phyloP scores from a whole-genome alignment of 306 rosid species.

The Pyrus bretschneideri region DNA sequence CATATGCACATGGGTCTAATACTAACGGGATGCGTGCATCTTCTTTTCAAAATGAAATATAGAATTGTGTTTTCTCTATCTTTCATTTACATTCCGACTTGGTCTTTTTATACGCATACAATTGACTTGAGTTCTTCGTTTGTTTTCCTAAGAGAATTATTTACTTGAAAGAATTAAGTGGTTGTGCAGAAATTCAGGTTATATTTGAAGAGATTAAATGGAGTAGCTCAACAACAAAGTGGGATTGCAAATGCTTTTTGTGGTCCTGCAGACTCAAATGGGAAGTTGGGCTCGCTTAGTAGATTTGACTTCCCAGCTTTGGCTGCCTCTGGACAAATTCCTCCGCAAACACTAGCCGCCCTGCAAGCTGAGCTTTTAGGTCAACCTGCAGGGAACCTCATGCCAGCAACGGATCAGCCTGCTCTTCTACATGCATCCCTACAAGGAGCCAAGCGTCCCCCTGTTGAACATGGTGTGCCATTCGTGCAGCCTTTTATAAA shows the following conservation, averaged over 20 bases:
- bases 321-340: conserved; percentile 65
- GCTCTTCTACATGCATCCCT: conserved; percentile 45
- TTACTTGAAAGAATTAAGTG: neutral
- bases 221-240: conserved; percentile 55
- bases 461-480: conserved; percentile 37
- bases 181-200: conserved; percentile 53
- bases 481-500: conserved; percentile 45
- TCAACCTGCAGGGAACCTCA: conserved; percentile 35
- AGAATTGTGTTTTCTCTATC: neutral
- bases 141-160: neutral
- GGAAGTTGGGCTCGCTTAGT: conserved; percentile 44
- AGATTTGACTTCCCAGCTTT: conserved; percentile 43
- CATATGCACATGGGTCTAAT: neutral
- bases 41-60: neutral
- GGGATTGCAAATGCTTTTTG: conserved; percentile 46
- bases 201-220: conserved; percentile 57
- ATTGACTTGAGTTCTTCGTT: neutral
- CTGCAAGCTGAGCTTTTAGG: conserved; percentile 75
- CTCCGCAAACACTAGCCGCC: conserved; percentile 66
- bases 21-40: neutral
- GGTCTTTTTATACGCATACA: neutral
- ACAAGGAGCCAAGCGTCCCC: conserved; percentile 33
- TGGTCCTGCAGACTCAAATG: conserved; percentile 45
- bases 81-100: neutral
- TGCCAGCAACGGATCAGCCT: conserved; percentile 37